phyloP scores from a whole-genome alignment of 768 basidiomycete species.

The Chalciporus piperatus region DNA sequence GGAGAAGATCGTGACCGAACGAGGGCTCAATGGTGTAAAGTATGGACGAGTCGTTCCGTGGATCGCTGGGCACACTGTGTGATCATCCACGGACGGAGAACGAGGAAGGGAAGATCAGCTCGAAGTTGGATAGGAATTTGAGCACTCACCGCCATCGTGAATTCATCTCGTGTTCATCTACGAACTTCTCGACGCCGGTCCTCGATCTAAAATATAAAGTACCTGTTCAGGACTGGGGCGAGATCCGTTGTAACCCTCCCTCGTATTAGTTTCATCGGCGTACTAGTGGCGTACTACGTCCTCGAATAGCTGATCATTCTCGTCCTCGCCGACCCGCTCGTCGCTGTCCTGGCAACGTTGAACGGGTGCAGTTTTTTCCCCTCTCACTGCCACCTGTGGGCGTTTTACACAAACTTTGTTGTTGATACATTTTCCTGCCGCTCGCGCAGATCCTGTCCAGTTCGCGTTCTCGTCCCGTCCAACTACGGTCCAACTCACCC shows the following conservation, averaged over 20 bases:
- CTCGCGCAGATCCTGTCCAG: background rate
- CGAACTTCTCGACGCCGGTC: background rate
- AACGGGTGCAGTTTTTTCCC: background rate
- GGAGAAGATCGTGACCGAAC: background rate
- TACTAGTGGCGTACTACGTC: too few species aligned
- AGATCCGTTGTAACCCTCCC: background rate
- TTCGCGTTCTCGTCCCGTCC: background rate
- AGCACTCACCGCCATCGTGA: background rate
- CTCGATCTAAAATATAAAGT: constrained; percentile 7
- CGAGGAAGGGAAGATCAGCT: constrained; percentile 5
- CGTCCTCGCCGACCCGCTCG: background rate
- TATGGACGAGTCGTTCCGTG: background rate
- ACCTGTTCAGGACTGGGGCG: background rate
- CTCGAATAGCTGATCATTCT: background rate
- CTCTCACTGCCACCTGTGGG: background rate
- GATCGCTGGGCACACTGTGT: background rate
- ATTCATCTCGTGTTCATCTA: too few species aligned
- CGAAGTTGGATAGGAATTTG: background rate
- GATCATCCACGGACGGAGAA: background rate
- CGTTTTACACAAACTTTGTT: background rate
- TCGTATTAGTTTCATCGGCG: background rate
- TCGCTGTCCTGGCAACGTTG: background rate
- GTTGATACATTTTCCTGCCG: constrained; percentile 4
- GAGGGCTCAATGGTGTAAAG: background rate
- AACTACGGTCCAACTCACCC: too few species aligned